Base-by-base conservation (phyloP, 495 filamentous ascomycete species). In the Rostrohypoxylon terebratum region DNA sequence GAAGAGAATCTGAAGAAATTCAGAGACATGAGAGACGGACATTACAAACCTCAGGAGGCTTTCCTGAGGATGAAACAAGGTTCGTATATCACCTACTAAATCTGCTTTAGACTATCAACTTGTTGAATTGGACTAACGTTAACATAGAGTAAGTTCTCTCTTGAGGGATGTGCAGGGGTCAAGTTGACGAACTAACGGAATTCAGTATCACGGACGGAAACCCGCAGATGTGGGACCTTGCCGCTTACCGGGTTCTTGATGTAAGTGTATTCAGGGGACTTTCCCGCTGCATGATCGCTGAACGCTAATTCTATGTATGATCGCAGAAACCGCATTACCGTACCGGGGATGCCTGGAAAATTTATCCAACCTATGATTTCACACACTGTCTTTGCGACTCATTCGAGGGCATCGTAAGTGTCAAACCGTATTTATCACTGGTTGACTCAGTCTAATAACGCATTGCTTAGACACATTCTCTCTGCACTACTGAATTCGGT, bases 51-150 rank as follows among this genome's bases (percentile, higher is more conserved):
- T 1, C 88, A 90, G 71, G 92, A 93, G 74, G 96, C 94, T 2
- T 93, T 93, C 71, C 81, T 99, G 50, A 90, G 96, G 60, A 97
- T 98, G 94, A 97, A 97, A 80, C 94, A 92, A 83, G 86, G 91
- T 77, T 83, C 84, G 71, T 63, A 28, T 28, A 28, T 3, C 28
- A 28, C 28, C 55, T 63, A 10, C 11, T 28, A 66, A 4, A 18
- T 7, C 10, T 2, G 8, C 47, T 67, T 78, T 73, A 59, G 78
- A 84, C 8, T 40, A 14, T 5, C 0, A 8, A 10, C 45, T 23
- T 5, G 9, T 40, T 78, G 82, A 40, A 85, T 84, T 59, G 80
- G 81, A 51, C 83, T 87, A 73, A 88, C 88, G 82, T 90, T 85
- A 85, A 82, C 88, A 71, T 68, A 93, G 71, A 87, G 90, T 33